Percentiles rank a stretch among this genome's conserved stretches.
phyloP scores from a whole-genome alignment of 1,139 yeast species.

The Cylindricascospora bacillispora region DNA sequence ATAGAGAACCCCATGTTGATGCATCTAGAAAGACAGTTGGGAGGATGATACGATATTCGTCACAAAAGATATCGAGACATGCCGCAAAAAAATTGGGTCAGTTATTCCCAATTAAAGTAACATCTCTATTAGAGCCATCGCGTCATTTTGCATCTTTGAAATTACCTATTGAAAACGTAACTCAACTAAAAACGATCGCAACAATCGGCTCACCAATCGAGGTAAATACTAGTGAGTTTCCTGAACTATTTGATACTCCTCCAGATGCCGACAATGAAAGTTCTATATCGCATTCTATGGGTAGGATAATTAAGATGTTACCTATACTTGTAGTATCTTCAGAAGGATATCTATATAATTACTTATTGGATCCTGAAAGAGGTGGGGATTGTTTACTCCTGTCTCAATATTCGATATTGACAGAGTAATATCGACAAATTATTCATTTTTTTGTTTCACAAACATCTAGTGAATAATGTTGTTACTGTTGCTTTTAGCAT shows the following conservation, averaged over 20 bases:
- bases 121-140: conserved; percentile 77
- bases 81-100: conserved; percentile 89
- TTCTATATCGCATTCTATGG: not conserved
- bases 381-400: conserved; percentile 88
- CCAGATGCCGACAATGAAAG: not conserved
- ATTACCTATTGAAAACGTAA: conserved; percentile 40
- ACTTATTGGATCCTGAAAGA: conserved; percentile 73
- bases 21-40: conserved; percentile 61
- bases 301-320: conserved; percentile 23
- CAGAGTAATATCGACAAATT: conserved; percentile 2
- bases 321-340: conserved; percentile 55
- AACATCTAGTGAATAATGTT: too few relatives aligned
- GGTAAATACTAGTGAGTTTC: conserved; percentile 11
- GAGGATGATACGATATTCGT: conserved; percentile 45
- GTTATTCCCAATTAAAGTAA: conserved; percentile 64
- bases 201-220: conserved; percentile 13
- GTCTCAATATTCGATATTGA: conserved; percentile 42
- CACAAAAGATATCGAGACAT: conserved; percentile 41
- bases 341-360: conserved; percentile 77
- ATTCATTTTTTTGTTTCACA: too few relatives aligned
- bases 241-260: conserved; percentile 12
- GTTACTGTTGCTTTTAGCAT: too few relatives aligned
- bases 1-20: conserved; percentile 54
- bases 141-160: conserved; percentile 90
- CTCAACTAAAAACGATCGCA: conserved; percentile 9